phyloP scores from a whole-genome alignment of 2,329 filamentous ascomycete genomes.

The Neonectria ditissima region DNA sequence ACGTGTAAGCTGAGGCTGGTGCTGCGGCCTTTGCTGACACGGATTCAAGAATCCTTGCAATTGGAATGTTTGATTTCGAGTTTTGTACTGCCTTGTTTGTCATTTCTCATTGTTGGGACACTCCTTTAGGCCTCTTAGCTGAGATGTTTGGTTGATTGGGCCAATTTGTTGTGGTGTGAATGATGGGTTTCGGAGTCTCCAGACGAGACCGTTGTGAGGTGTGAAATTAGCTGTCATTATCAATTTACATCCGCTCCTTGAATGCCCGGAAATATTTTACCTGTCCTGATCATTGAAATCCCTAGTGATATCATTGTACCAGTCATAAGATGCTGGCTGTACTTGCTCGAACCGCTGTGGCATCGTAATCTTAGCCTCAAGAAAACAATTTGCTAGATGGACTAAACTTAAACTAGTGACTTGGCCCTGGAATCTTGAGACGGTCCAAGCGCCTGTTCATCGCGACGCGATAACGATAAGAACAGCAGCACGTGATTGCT shows the following conservation, averaged over 20 bases:
- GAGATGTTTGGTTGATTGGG: neutral
- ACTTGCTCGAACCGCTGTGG: neutral
- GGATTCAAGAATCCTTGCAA: neutral
- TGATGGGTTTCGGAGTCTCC: neutral
- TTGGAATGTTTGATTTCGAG: constrained; percentile 1
- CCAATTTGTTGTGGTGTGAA: neutral
- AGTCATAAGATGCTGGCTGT: neutral
- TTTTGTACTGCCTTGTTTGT: constrained; percentile 3
- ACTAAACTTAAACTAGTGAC: neutral
- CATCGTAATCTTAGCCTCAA: no score
- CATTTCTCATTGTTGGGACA: constrained; percentile 7
- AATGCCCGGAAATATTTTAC: neutral
- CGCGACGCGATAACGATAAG: constrained; percentile 31
- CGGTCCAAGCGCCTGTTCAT: constrained; percentile 1
- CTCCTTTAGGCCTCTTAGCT: constrained; percentile 12
- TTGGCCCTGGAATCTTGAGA: neutral
- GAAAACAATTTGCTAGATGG: neutral
- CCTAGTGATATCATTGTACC: neutral
- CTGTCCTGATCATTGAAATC: neutral
- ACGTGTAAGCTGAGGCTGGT: constrained; percentile 45
- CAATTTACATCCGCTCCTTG: constrained; percentile 15
- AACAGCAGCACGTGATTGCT: constrained; percentile 16
- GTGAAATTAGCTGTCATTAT: neutral
- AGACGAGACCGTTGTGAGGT: neutral
- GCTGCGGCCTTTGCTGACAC: constrained; percentile 4